Base-by-base conservation (phyloP, 768 basidiomycete species). In the Suillus ampliporus region DNA sequence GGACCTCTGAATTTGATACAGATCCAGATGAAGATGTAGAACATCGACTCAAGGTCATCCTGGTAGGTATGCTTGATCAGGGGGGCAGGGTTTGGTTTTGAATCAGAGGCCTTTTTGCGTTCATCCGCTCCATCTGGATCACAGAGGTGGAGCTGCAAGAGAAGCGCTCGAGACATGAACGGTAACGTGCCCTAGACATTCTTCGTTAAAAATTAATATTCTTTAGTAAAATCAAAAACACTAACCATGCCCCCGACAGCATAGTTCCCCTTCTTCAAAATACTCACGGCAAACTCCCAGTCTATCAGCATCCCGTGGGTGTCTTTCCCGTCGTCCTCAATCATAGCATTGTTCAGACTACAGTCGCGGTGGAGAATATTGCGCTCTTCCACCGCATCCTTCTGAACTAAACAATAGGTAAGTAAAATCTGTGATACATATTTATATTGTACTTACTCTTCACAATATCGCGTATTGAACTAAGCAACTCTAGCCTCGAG, bases 341-440 rank as follows among this genome's bases (percentile, higher is more conserved):
- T 43, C 41, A n/a, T 43, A 8, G 41, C 8, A 15, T 67, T 67
- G n/a, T 54, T 40, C 0, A 67, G 19, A 23, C 66, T 67, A 3
- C 61, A 47, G 13, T 68, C 37, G 0, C n/a, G 38, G n/a, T 62
- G 65, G 1, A 66, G 57, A 13, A 68, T 2, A 1, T 14, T 3
- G 11, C 44, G 44, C 8, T 26, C 9, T 8, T 41, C 13, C 1
- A 48, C 17, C 13, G 58, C 46, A 6, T 58, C 35, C 5, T 14
- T 23, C 35, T 67, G 64, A 2, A 53, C 64, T 65, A n/a, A 11
- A 17, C n/a, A 9, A 2, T 17, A n/a, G 14, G 31, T 28, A 19
- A 38, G 26, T 40, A 10, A 13, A 19, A 3, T 31, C 31, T 11
- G 5, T n/a, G n/a, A 21, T 37, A 9, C 15, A 31, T 21, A n/a